Percentiles rank a stretch among this genome's conserved stretches.
These are phyloP conservation scores for Trichoderma sp. DNA, from an alignment of 2,329 filamentous ascomycete species.

Conservation along the genomic window DNA sequence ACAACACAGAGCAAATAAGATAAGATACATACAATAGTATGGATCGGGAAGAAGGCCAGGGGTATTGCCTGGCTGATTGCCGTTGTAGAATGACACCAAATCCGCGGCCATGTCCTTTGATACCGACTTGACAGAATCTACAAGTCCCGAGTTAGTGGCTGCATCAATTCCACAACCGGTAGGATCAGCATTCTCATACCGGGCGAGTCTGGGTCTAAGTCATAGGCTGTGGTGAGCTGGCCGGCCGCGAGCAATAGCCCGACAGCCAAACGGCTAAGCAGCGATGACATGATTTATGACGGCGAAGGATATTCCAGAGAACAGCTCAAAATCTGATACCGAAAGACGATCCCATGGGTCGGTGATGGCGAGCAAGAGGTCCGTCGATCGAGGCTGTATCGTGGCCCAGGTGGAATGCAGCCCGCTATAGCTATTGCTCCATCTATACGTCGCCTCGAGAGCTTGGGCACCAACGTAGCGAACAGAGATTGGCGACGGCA, in stretches of 20 bases:
- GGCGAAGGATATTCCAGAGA: neutral
- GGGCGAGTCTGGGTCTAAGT: slow-evolving; percentile 38
- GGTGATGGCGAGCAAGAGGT: neutral
- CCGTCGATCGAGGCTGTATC: neutral
- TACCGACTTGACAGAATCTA: slow-evolving; percentile 50
- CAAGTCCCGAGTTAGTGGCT: neutral
- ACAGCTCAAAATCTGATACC: slow-evolving; percentile 12
- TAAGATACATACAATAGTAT: slow-evolving; percentile 50
- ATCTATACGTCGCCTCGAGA: neutral
- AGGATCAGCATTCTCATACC: slow-evolving; percentile 26
- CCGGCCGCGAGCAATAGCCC: slow-evolving; percentile 28
- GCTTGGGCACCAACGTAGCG: neutral
- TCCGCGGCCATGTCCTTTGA: slow-evolving; percentile 52
- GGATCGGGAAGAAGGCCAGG: slow-evolving; percentile 52
- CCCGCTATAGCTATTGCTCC: neutral
- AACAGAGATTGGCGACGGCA: neutral
- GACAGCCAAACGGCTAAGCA: slow-evolving; percentile 25
- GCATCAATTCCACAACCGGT: neutral
- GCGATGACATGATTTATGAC: slow-evolving; percentile 28
- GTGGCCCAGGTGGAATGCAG: neutral
- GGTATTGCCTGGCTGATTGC: slow-evolving; percentile 48
- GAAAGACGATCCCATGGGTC: slow-evolving; percentile 1
- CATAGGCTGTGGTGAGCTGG: slow-evolving; percentile 32
- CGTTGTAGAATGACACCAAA: slow-evolving; percentile 43
- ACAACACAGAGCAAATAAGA: neutral